These are phyloP conservation scores for Penicillium sclerotiorum DNA, from an alignment of 2,329 filamentous ascomycete species.

Conservation along the genomic window DNA sequence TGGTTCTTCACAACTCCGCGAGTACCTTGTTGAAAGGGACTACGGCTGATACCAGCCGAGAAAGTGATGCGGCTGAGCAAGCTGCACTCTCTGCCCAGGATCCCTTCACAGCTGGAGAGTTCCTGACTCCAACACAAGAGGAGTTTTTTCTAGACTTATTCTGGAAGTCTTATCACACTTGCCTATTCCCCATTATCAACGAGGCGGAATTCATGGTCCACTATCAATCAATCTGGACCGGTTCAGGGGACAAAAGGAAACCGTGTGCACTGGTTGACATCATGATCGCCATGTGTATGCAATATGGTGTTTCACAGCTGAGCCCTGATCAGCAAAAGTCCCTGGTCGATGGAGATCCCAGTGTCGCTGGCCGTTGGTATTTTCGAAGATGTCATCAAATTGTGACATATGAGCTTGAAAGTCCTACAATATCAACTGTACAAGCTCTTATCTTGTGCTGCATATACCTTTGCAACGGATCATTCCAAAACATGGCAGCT, in stretches of 20 bases:
- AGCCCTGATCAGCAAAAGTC: slow-evolving; percentile 13
- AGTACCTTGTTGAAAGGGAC: slow-evolving; percentile 2
- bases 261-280: slow-evolving; percentile 24
- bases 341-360: slow-evolving; percentile 38
- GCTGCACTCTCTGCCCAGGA: background rate
- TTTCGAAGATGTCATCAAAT: slow-evolving; percentile 53
- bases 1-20: background rate
- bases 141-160: slow-evolving; percentile 24
- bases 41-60: background rate
- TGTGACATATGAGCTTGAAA: slow-evolving; percentile 50
- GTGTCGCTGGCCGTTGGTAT: slow-evolving; percentile 50
- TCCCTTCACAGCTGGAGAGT: background rate
- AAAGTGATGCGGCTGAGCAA: background rate
- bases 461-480: slow-evolving; percentile 52
- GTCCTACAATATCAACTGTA: slow-evolving; percentile 51
- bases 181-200: slow-evolving; percentile 24
- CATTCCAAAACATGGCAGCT: slow-evolving; percentile 54
- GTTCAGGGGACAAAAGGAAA: slow-evolving; percentile 10
- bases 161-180: slow-evolving; percentile 25
- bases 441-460: slow-evolving; percentile 52
- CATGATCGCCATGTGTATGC: slow-evolving; percentile 26
- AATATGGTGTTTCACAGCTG: slow-evolving; percentile 16
- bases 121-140: slow-evolving; percentile 19
- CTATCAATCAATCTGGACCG: slow-evolving; percentile 20
- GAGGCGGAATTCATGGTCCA: slow-evolving; percentile 23